Conservation (phyloP, 2,329 filamentous ascomycete genomes). For the Dactylonectria macrodidyma region DNA sequence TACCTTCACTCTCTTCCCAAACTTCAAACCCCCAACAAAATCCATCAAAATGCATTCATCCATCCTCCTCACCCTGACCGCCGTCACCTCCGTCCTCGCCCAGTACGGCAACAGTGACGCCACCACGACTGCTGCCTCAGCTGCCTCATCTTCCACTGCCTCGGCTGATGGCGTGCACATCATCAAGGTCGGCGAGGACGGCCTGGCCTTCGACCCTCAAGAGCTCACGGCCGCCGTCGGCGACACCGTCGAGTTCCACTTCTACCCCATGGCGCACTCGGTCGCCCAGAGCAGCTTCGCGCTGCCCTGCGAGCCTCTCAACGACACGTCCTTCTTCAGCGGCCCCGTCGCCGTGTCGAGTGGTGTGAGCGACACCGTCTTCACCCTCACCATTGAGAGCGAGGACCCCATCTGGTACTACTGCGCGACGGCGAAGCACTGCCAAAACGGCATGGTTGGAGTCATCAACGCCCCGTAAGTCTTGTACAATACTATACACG, state of each 20-base stretch:
- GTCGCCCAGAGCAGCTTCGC: constrained; percentile 61
- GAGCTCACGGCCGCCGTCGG: constrained; percentile 64
- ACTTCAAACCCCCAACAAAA: background rate
- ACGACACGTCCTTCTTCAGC: constrained; percentile 59
- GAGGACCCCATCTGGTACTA: constrained; percentile 60
- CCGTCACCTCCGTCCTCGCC: background rate
- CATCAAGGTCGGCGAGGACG: constrained; percentile 60
- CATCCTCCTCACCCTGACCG: background rate
- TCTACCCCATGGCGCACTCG: constrained; percentile 67
- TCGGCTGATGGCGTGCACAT: constrained; percentile 49
- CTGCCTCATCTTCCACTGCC: background rate
- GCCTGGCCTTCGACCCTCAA: constrained; percentile 65
- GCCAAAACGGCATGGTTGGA: constrained; percentile 64
- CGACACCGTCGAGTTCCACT: constrained; percentile 69
- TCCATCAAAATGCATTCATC: background rate
- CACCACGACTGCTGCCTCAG: background rate
- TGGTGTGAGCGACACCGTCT: constrained; percentile 58
- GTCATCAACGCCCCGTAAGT: constrained; percentile 57
- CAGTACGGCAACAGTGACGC: constrained; percentile 1
- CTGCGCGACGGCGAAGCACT: constrained; percentile 60
- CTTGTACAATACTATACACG: too few relatives aligned
- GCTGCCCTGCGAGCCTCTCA: constrained; percentile 59
- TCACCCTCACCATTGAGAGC: constrained; percentile 59
- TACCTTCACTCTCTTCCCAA: background rate
- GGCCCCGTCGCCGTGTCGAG: constrained; percentile 60